phyloP scores from a whole-genome alignment of 495 filamentous ascomycete genomes.

The Trichoderma asperelloides region DNA sequence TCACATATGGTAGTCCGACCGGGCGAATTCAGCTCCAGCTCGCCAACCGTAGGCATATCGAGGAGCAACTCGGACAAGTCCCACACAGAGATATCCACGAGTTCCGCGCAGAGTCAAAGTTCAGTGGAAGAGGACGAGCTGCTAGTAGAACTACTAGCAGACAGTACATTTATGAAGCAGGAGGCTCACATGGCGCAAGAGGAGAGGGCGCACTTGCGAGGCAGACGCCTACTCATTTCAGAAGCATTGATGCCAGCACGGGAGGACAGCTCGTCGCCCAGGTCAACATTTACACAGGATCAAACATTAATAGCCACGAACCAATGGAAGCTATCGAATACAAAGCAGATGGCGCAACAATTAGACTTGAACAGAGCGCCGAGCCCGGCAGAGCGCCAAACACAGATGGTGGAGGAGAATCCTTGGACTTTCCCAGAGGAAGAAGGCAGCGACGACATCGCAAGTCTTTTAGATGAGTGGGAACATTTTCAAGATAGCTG shows the following conservation, averaged over 20 bases:
- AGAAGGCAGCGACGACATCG: conserved; percentile 16
- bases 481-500: background rate
- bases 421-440: background rate
- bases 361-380: background rate
- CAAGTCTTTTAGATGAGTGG: conserved; percentile 9
- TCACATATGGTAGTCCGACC: background rate
- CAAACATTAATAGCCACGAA: background rate
- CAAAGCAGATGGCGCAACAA: conserved; percentile 6
- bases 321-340: background rate
- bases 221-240: background rate
- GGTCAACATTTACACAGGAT: background rate
- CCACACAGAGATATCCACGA: background rate
- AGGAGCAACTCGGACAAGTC: background rate
- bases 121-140: background rate
- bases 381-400: background rate
- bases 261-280: background rate
- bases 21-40: background rate
- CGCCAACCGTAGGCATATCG: background rate
- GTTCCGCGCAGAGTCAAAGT: background rate
- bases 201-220: background rate
- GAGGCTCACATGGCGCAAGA: background rate
- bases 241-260: background rate
- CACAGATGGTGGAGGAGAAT: background rate
- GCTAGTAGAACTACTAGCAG: background rate
- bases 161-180: background rate